Evolutionary conservation across 176 grass and related monocot species (phyloP), one percentile per base, ranked within the genome.

Genomic region (Musa schizocarpa): DNA sequence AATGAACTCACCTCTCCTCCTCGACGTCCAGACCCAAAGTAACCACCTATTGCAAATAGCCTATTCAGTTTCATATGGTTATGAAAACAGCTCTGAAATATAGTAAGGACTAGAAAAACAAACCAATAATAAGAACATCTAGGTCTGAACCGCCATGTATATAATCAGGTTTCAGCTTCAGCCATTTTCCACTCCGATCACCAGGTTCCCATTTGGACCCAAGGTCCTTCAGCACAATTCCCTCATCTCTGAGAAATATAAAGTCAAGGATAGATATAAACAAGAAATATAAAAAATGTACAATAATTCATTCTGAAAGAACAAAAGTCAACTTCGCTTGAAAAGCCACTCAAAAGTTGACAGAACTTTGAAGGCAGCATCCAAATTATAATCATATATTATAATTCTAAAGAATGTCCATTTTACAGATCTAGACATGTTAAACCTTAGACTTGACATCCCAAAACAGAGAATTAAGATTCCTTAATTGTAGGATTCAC

Each of bases 161-260:
- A 82, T 91, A 98, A 84, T 93, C 94, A 75, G 94, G 94, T 85
- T 98, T 98, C 77, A 98, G 71, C 84, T 98, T 98, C 73, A 98
- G 78, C 90, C 94, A 98, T 73, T 98, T 98, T 73, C 88, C 90
- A 77, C 83, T 93, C 59, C 90, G 83, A 59, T 98, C 94, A 77
- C 88, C 74, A 50, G 90, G 94, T 87, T 98, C 94, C 90, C 94
- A 93, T 89, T 91, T 98, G 61, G 94, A 91, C 61, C 85, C 84
- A 78, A 98, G 86, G 74, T 98, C 90, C 86, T 98, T 98, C 13
- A 98, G 71, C 81, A 93, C 78, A 82, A 98, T 93, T 63, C 94
- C 94, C 68, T 98, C 90, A 52, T 93, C 90, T 81, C 94, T 98
- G 84, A 54, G 63, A 6, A 83, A 78, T 20, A 73, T 20, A 69